Conservation (phyloP, 106 monocot species). For the Posidonia australis region DNA sequence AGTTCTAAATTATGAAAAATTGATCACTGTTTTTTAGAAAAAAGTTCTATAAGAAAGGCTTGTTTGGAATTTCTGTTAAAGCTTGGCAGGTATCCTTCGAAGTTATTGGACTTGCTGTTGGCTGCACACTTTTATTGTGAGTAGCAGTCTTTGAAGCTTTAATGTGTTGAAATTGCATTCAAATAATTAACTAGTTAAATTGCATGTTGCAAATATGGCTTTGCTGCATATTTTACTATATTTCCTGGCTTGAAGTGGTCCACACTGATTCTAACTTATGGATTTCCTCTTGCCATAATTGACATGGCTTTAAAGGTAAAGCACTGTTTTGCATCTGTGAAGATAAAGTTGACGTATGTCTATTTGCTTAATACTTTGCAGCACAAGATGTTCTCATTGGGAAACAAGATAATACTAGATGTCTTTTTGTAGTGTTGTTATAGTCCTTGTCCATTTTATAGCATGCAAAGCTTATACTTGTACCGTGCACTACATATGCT, state of each 20-base stretch:
- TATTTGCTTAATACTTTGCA: too few relatives aligned
- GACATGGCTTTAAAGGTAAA: conserved; percentile 96
- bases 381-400: too few relatives aligned
- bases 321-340: background rate
- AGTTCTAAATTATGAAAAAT: too few relatives aligned
- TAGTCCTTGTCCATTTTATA: too few relatives aligned
- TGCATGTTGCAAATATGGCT: too few relatives aligned
- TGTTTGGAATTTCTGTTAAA: too few relatives aligned
- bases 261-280: conserved; percentile 92
- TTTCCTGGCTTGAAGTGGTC: conserved; percentile 97
- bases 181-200: background rate
- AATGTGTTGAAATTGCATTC: background rate
- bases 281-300: too few relatives aligned
- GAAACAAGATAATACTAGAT: background rate
- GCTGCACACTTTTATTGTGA: conserved; percentile 76
- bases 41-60: too few relatives aligned
- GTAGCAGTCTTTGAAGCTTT: conserved; percentile 8
- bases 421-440: background rate
- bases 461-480: conserved; percentile 94
- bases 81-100: conserved; percentile 78
- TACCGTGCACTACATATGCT: conserved; percentile 80
- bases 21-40: too few relatives aligned
- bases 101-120: conserved; percentile 62
- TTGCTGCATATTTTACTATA: too few relatives aligned
- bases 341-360: too few relatives aligned